Conservation (phyloP, 345 rosid genomes). For the Durio zibethinus region DNA sequence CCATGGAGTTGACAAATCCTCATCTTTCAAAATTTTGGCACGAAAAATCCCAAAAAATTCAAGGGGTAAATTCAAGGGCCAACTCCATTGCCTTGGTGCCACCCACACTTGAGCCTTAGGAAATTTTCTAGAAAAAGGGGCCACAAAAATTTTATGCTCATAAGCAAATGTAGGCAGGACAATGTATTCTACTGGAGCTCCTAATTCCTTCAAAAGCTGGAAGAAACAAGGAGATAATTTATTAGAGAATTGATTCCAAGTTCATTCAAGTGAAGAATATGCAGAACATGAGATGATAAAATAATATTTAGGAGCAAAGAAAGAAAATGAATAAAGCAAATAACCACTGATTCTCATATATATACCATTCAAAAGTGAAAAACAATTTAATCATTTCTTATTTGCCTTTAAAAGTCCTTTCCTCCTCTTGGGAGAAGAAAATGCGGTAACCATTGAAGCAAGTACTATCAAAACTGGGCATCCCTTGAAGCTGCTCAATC, state of each 20-base stretch:
- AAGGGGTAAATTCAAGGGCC: slow-evolving; percentile 92
- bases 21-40: slow-evolving; percentile 65
- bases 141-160: slow-evolving; percentile 94
- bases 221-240: slow-evolving; percentile 11
- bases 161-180: slow-evolving; percentile 92
- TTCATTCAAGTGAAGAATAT: slow-evolving; percentile 21
- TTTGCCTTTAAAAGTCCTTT: neutral
- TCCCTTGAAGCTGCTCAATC: neutral
- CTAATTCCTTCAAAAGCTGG: slow-evolving; percentile 87
- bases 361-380: neutral
- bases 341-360: neutral
- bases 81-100: slow-evolving; percentile 99
- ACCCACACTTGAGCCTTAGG: slow-evolving; percentile 89
- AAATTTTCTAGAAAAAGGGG: slow-evolving; percentile 92
- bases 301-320: neutral
- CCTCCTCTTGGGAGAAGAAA: neutral
- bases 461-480: neutral
- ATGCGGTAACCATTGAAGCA: neutral
- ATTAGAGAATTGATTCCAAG: slow-evolving; percentile 14
- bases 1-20: slow-evolving; percentile 82
- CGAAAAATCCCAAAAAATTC: slow-evolving; percentile 94
- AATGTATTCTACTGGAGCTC: slow-evolving; percentile 80
- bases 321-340: neutral
- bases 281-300: neutral
- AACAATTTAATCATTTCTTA: no score